Evolutionary conservation across 495 filamentous ascomycete genomes (phyloP), one percentile per base, ranked within the genome.

Genomic region (Aspergillus ellipticus): DNA sequence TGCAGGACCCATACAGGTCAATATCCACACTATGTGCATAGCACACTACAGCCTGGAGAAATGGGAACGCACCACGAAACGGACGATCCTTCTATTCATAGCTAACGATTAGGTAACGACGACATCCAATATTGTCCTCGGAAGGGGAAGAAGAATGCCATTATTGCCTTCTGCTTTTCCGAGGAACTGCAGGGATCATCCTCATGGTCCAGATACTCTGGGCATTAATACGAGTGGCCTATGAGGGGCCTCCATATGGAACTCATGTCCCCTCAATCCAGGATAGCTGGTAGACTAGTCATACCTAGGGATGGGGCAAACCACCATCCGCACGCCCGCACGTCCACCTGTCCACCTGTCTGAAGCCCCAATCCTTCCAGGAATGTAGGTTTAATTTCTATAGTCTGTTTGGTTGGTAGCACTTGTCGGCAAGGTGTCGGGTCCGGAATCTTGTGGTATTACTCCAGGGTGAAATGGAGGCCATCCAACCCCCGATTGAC

Each of bases 111-210:
- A n/a, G n/a, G n/a, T 19, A 45, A 24, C 21, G 7, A 33, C 1
- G 31, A 9, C 35, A 39, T 15, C 35, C 9, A 39, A 39, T 1
- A 39, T 39, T n/a, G 1, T n/a, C 35, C 35, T 13, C 35, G 35
- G 35, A n/a, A 5, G 35, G 5, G n/a, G 35, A n/a, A 39, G n/a
- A 39, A 39, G 35, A 39, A 39, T 13, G 31, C 9, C 13, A 33
- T 33, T 1, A 33, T 9, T 33, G 31, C 31, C 43, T 15, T 22
- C 47, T 57, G 37, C 55, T 51, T 43, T 29, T 16, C 48, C 16
- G 49, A 43, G 49, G 47, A 37, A 42, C 16, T 31, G 37, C 50
- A 49, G 51, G 43, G 43, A 58, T 58, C 26, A 43, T 50, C 51
- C 26, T 50, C 19, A 35, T 35, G 41, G 42, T 28, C 10, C 49